A percentile compares a stretch with the other conserved stretches of the same genome.
Conservation (phyloP, 1,139 yeast species). For the Hemisphaericaspora subhashii region DNA sequence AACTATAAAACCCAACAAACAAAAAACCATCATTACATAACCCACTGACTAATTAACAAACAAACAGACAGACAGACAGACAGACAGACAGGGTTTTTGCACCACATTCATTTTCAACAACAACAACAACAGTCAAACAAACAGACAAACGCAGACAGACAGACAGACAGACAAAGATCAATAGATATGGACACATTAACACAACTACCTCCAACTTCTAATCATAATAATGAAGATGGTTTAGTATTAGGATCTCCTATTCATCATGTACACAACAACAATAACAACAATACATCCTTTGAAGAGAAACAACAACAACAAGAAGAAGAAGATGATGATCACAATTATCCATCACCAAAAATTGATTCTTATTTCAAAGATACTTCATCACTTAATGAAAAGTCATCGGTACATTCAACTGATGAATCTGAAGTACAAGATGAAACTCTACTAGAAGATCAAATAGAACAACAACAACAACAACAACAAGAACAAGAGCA, state of each 20-base stretch:
- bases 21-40: too few species aligned
- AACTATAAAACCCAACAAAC: too few species aligned
- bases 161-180: too few species aligned
- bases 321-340: not conserved
- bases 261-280: conserved; percentile 8
- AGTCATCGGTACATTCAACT: not conserved
- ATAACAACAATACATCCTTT: conserved; percentile 10
- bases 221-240: not conserved
- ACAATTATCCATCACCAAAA: not conserved
- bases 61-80: too few species aligned
- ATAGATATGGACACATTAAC: not conserved
- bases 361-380: not conserved
- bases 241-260: conserved; percentile 15
- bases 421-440: not conserved
- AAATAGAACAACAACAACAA: not conserved
- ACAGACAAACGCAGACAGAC: not conserved
- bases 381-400: not conserved
- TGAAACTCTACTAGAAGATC: not conserved
- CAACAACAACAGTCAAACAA: not conserved
- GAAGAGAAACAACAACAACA: conserved; percentile 1
- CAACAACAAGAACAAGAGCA: not conserved
- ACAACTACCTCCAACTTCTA: conserved; percentile 3
- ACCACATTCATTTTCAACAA: not conserved
- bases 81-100: too few species aligned
- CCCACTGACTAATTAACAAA: too few species aligned